Evolutionary conservation across 768 basidiomycete genomes (phyloP).

Genomic region (Hygrophorus pudorinus): DNA sequence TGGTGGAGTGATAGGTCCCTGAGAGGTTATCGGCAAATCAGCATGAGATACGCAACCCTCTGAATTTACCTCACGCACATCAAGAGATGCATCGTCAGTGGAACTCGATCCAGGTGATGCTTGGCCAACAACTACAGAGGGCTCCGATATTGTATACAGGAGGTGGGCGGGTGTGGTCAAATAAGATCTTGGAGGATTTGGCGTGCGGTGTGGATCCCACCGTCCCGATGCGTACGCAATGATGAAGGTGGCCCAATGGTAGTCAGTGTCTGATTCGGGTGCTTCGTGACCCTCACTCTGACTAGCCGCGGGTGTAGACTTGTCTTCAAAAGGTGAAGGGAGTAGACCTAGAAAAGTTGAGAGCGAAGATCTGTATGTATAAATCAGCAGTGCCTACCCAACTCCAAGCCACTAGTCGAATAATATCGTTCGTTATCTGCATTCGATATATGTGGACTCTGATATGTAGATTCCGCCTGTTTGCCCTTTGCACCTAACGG

Average conservation of each 20-base stretch:
- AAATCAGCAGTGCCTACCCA: too few species aligned
- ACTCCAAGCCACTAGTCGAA: too few species aligned
- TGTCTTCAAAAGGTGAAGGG: not conserved
- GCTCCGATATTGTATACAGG: constrained; percentile 18
- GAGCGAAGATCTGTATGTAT: too few species aligned
- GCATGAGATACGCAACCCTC: too few species aligned
- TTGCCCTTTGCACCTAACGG: not conserved
- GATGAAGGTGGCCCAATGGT: constrained; percentile 71
- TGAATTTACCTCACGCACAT: not conserved
- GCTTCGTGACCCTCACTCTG: constrained; percentile 4
- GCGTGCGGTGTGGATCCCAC: constrained; percentile 72
- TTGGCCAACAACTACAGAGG: constrained; percentile 5
- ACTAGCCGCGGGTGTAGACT: not conserved
- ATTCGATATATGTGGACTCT: not conserved
- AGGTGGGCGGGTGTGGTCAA: constrained; percentile 9
- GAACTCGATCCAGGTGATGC: not conserved
- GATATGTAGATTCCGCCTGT: not conserved
- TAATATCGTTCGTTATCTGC: too few species aligned
- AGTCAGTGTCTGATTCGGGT: constrained; percentile 15
- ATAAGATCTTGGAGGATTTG: constrained; percentile 39
- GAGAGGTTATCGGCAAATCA: not conserved
- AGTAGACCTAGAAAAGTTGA: not conserved
- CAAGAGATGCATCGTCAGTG: not conserved
- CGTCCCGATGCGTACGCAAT: constrained; percentile 65
- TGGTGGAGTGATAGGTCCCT: not conserved